phyloP scores from a whole-genome alignment of 2,329 filamentous ascomycete species.

The Polychaeton citri region DNA sequence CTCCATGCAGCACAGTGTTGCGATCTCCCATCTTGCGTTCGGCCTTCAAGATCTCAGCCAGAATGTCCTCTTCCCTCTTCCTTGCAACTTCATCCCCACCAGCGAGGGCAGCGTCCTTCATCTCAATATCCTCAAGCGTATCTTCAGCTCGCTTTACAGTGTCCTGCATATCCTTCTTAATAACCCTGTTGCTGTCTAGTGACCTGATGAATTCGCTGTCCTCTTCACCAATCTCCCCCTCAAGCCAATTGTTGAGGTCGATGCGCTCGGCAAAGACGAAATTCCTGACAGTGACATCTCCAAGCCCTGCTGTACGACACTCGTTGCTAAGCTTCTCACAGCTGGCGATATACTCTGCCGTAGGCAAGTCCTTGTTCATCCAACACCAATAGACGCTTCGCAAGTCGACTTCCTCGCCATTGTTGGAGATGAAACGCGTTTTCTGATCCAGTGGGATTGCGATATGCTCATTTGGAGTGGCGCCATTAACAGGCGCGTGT shows the following conservation, averaged over 20 bases:
- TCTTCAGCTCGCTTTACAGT: constrained; percentile 25
- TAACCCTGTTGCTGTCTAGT: constrained; percentile 49
- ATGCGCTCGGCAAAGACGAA: constrained; percentile 82
- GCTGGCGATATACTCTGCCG: constrained; percentile 81
- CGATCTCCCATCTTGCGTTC: constrained; percentile 88
- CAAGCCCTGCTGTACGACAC: constrained; percentile 36
- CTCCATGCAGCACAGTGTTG: constrained; percentile 73
- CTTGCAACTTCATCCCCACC: constrained; percentile 29
- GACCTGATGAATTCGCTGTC: constrained; percentile 86
- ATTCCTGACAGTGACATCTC: constrained; percentile 63
- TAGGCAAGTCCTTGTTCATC: constrained; percentile 80
- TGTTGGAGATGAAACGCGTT: constrained; percentile 10
- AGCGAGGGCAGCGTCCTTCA: constrained; percentile 26
- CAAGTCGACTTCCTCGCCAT: constrained; percentile 59
- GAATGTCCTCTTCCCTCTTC: constrained; percentile 60
- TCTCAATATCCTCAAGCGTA: constrained; percentile 18
- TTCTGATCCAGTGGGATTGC: constrained; percentile 48
- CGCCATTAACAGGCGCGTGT: constrained; percentile 10
- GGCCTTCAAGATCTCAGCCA: constrained; percentile 80
- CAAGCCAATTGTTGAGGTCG: constrained; percentile 86
- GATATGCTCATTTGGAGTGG: constrained; percentile 39
- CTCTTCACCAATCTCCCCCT: constrained; percentile 69
- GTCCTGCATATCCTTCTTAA: constrained; percentile 39
- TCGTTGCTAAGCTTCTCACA: constrained; percentile 71
- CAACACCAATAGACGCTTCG: constrained; percentile 95